These are phyloP conservation scores for Teunomyces cretensis DNA, from an alignment of 805 yeast species.

Conservation along the genomic window DNA sequence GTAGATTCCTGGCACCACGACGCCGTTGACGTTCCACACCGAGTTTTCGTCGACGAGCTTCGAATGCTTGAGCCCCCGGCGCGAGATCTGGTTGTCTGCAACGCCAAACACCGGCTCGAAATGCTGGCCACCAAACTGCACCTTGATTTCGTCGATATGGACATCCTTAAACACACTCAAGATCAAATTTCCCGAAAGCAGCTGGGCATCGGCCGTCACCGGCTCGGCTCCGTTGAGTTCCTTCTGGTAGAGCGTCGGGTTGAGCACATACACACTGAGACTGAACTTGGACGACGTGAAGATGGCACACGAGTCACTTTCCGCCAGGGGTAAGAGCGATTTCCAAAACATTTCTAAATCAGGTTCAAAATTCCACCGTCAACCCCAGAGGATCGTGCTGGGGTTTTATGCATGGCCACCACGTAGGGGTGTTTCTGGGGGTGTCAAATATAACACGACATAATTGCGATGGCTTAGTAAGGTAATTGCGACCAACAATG, in stretches of 20 bases:
- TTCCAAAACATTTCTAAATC: not conserved
- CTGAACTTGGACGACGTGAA: not conserved
- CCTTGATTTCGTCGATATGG: not conserved
- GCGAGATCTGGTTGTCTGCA: not conserved
- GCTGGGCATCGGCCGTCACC: not conserved
- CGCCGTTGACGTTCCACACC: not conserved
- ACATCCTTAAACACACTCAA: not conserved
- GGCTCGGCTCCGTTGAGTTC: conserved; percentile 5
- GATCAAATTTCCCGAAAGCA: not conserved
- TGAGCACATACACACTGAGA: conserved; percentile 4
- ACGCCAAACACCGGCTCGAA: conserved; percentile 2
- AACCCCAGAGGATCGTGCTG: no score
- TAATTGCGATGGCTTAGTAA: no score
- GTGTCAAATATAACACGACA: no score
- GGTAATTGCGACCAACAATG: no score
- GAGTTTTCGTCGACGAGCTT: not conserved
- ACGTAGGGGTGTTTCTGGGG: no score
- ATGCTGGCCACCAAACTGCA: not conserved
- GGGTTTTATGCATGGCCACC: no score
- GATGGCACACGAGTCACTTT: not conserved
- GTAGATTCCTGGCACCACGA: conserved; percentile 10
- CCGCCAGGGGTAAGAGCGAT: not conserved
- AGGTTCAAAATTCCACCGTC: not conserved
- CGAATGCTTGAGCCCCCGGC: conserved; percentile 1
- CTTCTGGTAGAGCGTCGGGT: conserved; percentile 9